A percentile compares a stretch with the other conserved stretches of the same genome.
Evolutionary conservation across 257 asterid genomes (phyloP).

Genomic region (Forsythia viridissima): DNA sequence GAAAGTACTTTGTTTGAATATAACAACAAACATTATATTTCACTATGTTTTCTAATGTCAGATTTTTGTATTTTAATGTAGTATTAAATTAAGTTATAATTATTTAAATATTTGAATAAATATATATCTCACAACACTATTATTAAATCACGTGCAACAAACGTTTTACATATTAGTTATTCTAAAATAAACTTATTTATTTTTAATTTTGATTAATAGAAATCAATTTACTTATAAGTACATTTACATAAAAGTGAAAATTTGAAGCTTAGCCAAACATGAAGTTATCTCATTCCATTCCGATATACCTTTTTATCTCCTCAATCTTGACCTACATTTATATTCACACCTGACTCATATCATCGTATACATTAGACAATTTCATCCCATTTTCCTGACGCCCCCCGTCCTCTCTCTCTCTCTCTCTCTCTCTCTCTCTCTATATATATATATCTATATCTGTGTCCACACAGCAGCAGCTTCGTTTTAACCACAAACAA

Average conservation of each 20-base stretch:
- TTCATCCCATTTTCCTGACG: slow-evolving; percentile 11
- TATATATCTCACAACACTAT: too few species aligned
- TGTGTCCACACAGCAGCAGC: slow-evolving; percentile 26
- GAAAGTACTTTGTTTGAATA: too few species aligned
- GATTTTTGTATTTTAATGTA: too few species aligned
- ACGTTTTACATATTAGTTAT: too few species aligned
- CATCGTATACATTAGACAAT: slow-evolving; percentile 24
- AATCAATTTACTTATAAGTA: not conserved
- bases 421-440: not conserved
- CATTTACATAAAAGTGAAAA: not conserved
- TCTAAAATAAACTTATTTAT: too few species aligned
- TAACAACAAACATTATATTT: too few species aligned
- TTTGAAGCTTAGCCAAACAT: not conserved
- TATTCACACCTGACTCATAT: slow-evolving; percentile 26
- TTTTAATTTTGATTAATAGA: too few species aligned
- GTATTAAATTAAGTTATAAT: too few species aligned
- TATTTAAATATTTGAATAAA: too few species aligned
- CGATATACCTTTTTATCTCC: slow-evolving; percentile 5
- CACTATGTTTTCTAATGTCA: too few species aligned
- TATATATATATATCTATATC: slow-evolving; percentile 19
- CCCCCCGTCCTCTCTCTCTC: not conserved
- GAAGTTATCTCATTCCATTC: slow-evolving; percentile 4
- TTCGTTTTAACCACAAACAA: slow-evolving; percentile 6
- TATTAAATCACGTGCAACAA: too few species aligned
- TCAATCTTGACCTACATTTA: slow-evolving; percentile 5